phyloP scores from a whole-genome alignment of 352 stramenopile genomes.

The Phytopythium litorale region DNA sequence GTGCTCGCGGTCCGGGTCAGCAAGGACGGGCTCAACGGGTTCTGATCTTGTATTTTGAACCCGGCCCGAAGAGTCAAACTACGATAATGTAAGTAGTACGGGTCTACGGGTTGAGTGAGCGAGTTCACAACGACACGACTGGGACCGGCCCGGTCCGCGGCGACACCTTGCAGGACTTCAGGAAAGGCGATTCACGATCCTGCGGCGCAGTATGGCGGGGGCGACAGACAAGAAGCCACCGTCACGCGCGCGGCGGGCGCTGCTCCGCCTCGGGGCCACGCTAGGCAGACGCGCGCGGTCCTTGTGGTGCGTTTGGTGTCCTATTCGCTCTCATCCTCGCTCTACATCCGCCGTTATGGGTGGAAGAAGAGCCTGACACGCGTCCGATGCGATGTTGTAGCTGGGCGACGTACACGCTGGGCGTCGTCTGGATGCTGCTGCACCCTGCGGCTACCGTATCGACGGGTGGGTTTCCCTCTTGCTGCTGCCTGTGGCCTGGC shows the following conservation, averaged over 20 bases:
- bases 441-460: slow-evolving; percentile 76
- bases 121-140: not conserved
- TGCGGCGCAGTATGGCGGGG: not conserved
- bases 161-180: not conserved
- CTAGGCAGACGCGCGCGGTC: slow-evolving; percentile 26
- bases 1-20: not conserved
- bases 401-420: slow-evolving; percentile 64
- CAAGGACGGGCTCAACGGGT: not conserved
- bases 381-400: slow-evolving; percentile 14
- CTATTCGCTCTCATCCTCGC: not conserved
- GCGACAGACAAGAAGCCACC: slow-evolving; percentile 17
- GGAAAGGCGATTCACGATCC: not conserved
- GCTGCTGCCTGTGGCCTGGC: not conserved
- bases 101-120: not conserved
- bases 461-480: slow-evolving; percentile 33
- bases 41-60: not conserved
- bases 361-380: not conserved
- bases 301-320: slow-evolving; percentile 26
- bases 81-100: not conserved
- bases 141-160: not conserved
- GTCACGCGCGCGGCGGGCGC: slow-evolving; percentile 16
- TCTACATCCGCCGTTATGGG: not conserved
- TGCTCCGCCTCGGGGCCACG: slow-evolving; percentile 21
- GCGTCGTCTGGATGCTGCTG: slow-evolving; percentile 72
- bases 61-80: not conserved